phyloP scores from a whole-genome alignment of 2,329 filamentous ascomycete genomes.

The Epichloe festucae region DNA sequence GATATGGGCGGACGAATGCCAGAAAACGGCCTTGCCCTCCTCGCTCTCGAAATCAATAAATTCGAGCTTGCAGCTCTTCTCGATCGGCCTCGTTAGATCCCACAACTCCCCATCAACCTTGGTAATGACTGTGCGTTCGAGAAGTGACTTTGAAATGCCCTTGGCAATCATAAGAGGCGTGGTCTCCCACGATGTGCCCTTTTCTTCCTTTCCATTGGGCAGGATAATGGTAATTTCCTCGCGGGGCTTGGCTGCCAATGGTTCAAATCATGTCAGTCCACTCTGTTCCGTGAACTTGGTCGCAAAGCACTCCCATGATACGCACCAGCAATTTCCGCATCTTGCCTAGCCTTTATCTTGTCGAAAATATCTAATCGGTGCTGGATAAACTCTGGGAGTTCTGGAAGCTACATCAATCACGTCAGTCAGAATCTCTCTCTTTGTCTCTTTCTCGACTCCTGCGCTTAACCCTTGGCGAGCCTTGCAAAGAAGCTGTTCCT shows the following conservation, averaged over 20 bases:
- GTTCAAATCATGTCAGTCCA: background rate
- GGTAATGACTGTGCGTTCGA: slow-evolving; percentile 77
- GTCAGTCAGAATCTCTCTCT: slow-evolving; percentile 13
- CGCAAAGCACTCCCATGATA: slow-evolving; percentile 4
- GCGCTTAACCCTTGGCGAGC: background rate
- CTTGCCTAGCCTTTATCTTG: slow-evolving; percentile 70
- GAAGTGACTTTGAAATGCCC: slow-evolving; percentile 72
- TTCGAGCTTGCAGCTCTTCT: slow-evolving; percentile 75
- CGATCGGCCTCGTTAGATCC: slow-evolving; percentile 84
- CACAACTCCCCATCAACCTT: slow-evolving; percentile 74
- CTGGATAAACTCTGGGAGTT: slow-evolving; percentile 62
- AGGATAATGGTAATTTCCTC: slow-evolving; percentile 64
- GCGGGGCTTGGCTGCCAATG: slow-evolving; percentile 48
- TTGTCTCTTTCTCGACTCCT: background rate
- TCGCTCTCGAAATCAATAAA: slow-evolving; percentile 63
- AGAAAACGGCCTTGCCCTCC: slow-evolving; percentile 78
- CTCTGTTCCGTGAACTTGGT: background rate
- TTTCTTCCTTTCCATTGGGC: slow-evolving; percentile 55
- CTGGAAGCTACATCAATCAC: slow-evolving; percentile 20
- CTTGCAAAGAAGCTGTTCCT: background rate
- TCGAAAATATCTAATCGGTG: slow-evolving; percentile 81
- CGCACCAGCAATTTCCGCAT: slow-evolving; percentile 52
- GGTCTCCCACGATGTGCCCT: slow-evolving; percentile 81
- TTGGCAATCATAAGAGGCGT: slow-evolving; percentile 69
- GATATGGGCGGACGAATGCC: slow-evolving; percentile 92